phyloP scores from a whole-genome alignment of 306 rosid genomes.

The Leucaena leucocephala region DNA sequence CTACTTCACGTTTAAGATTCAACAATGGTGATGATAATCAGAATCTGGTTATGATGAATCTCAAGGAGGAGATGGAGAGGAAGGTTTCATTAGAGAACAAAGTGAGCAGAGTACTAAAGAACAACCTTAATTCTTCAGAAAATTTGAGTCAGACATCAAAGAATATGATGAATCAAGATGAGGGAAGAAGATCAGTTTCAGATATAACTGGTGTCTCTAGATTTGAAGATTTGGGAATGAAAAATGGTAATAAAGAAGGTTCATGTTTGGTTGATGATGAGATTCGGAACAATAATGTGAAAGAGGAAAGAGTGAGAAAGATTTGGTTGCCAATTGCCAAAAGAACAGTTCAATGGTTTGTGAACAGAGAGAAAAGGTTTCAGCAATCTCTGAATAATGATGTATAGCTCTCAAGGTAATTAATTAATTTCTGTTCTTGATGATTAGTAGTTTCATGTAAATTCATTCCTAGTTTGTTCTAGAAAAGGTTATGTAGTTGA shows the following conservation, averaged over 20 bases:
- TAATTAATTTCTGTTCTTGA: slow-evolving; percentile 3
- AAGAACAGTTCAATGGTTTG: slow-evolving; percentile 93
- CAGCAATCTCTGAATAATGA: slow-evolving; percentile 51
- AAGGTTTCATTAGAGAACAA: slow-evolving; percentile 67
- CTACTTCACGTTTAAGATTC: slow-evolving; percentile 69
- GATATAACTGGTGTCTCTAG: slow-evolving; percentile 79
- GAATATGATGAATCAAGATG: slow-evolving; percentile 8
- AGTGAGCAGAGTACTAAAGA: slow-evolving; percentile 39
- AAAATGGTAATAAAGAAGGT: slow-evolving; percentile 37
- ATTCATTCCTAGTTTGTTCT: slow-evolving; percentile 30
- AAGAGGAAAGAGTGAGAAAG: slow-evolving; percentile 67
- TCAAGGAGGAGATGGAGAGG: slow-evolving; percentile 70
- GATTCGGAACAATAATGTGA: slow-evolving; percentile 36
- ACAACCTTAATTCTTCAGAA: slow-evolving; percentile 25
- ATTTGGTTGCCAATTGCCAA: slow-evolving; percentile 86
- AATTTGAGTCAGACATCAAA: no score
- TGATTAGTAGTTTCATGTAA: slow-evolving; percentile 30
- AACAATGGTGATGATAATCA: slow-evolving; percentile 29
- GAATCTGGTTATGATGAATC: slow-evolving; percentile 29
- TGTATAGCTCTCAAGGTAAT: slow-evolving; percentile 46
- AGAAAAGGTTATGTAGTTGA: slow-evolving; percentile 25
- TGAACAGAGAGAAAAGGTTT: slow-evolving; percentile 74
- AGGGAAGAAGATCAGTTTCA: slow-evolving; percentile 72
- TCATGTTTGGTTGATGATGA: slow-evolving; percentile 38
- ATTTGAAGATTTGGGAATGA: slow-evolving; percentile 52